Percentiles rank a stretch among this genome's conserved stretches.
These are phyloP conservation scores for Alternaria brassicicola DNA, from an alignment of 2,329 filamentous ascomycete species.

Conservation along the genomic window DNA sequence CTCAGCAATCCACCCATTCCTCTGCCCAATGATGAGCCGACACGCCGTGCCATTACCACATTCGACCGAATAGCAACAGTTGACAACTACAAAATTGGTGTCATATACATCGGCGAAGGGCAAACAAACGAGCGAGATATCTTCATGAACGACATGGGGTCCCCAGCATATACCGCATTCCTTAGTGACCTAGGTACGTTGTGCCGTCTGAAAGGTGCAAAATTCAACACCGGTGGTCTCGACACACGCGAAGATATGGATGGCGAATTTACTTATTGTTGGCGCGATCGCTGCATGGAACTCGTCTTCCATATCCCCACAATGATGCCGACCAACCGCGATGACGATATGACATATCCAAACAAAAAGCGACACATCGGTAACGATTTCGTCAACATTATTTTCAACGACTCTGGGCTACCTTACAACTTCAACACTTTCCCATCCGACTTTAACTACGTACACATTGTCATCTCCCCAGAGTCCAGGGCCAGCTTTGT, in stretches of 20 bases:
- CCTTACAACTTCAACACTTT: conserved; percentile 91
- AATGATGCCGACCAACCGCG: conserved; percentile 91
- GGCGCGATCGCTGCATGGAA: conserved; percentile 93
- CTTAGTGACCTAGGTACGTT: conserved; percentile 81
- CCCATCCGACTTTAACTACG: conserved; percentile 92
- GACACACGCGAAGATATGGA: conserved; percentile 79
- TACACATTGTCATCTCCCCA: conserved; percentile 94
- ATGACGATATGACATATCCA: conserved; percentile 72
- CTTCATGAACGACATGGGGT: conserved; percentile 83
- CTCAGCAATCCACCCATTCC: conserved; percentile 68
- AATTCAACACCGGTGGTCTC: conserved; percentile 91
- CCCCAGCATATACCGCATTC: conserved; percentile 85
- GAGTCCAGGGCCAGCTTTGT: conserved; percentile 80
- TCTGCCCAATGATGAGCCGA: conserved; percentile 73
- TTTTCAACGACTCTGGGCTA: conserved; percentile 95
- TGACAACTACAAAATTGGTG: conserved; percentile 93
- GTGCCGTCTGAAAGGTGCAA: conserved; percentile 78
- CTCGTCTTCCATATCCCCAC: conserved; percentile 96
- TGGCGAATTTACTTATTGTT: conserved; percentile 87
- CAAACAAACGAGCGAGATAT: conserved; percentile 86
- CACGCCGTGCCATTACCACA: conserved; percentile 73
- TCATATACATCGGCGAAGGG: conserved; percentile 89
- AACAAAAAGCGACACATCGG: conserved; percentile 95
- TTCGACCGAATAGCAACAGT: conserved; percentile 91
- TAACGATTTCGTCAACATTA: conserved; percentile 97